These are phyloP conservation scores for Avena sativa DNA, from an alignment of 176 grass and related monocot genomes.

Conservation along the genomic window DNA sequence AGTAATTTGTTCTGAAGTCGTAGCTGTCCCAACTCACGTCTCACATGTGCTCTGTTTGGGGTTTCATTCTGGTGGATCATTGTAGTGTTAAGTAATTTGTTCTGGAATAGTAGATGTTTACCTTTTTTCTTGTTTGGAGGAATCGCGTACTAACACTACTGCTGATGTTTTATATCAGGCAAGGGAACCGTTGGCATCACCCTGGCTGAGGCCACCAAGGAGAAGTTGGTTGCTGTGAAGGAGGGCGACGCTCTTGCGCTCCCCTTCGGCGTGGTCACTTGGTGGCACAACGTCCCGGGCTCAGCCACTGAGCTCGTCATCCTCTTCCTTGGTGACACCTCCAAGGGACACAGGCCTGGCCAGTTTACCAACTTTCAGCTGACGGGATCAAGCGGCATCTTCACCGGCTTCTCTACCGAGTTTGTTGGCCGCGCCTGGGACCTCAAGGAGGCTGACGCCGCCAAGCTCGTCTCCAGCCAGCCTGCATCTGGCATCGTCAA, in stretches of 20 bases:
- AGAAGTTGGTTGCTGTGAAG: constrained; percentile 73
- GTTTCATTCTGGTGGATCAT: too few relatives aligned
- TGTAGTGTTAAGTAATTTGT: too few relatives aligned
- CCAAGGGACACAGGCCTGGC: constrained; percentile 61
- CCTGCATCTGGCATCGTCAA: constrained; percentile 37
- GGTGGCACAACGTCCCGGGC: constrained; percentile 73
- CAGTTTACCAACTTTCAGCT: constrained; percentile 80
- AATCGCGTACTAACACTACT: too few relatives aligned
- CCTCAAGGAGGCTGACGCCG: constrained; percentile 14
- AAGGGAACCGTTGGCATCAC: too few relatives aligned
- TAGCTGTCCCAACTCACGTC: too few relatives aligned
- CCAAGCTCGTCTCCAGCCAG: constrained; percentile 72
- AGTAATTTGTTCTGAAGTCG: too few relatives aligned
- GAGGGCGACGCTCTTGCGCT: constrained; percentile 70
- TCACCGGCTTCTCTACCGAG: constrained; percentile 8
- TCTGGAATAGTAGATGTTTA: too few relatives aligned
- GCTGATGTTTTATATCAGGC: too few relatives aligned
- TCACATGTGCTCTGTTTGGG: too few relatives aligned
- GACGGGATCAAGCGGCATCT: constrained; percentile 68
- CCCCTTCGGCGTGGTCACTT: constrained; percentile 76
- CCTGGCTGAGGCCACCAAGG: constrained; percentile 53
- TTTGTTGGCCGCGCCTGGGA: constrained; percentile 9
- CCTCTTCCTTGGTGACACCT: constrained; percentile 14
- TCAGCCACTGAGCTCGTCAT: constrained; percentile 47
- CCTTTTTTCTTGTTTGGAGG: too few relatives aligned